Evolutionary conservation across 2,329 filamentous ascomycete genomes (phyloP).

Genomic region (Magnaporthiopsis poae): DNA sequence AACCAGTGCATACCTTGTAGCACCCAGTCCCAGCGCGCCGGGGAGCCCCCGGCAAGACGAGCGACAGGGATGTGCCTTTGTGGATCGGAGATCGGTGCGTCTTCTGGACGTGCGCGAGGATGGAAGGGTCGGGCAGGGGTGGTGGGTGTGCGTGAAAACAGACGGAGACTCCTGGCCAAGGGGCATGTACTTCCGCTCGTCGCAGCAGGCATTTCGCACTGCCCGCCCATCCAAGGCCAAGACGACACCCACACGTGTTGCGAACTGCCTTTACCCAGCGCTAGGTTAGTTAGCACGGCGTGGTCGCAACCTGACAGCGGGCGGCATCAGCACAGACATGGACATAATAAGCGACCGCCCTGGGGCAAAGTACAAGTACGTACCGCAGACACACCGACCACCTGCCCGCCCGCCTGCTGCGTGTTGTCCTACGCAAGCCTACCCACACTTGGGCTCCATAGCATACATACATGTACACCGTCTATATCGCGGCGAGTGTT

Average conservation of each 20-base stretch:
- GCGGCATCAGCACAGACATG: not conserved
- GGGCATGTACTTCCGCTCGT: not conserved
- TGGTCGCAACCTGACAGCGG: no score
- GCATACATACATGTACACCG: not conserved
- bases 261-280: not conserved
- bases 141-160: not conserved
- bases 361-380: not conserved
- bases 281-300: no score
- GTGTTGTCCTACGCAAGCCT: not conserved
- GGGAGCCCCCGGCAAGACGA: not conserved
- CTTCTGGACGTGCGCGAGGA: not conserved
- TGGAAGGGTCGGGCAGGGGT: not conserved
- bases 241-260: not conserved
- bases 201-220: not conserved
- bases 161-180: no score
- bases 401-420: not conserved
- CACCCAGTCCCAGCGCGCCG: not conserved
- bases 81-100: conserved; percentile 7
- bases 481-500: not conserved
- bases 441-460: not conserved
- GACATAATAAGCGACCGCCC: not conserved
- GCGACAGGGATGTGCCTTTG: not conserved
- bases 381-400: not conserved
- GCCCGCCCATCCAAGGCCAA: not conserved
- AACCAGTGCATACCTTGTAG: not conserved